These are phyloP conservation scores for Monilinia aucupariae DNA, from an alignment of 2,329 filamentous ascomycete species.

Conservation along the genomic window DNA sequence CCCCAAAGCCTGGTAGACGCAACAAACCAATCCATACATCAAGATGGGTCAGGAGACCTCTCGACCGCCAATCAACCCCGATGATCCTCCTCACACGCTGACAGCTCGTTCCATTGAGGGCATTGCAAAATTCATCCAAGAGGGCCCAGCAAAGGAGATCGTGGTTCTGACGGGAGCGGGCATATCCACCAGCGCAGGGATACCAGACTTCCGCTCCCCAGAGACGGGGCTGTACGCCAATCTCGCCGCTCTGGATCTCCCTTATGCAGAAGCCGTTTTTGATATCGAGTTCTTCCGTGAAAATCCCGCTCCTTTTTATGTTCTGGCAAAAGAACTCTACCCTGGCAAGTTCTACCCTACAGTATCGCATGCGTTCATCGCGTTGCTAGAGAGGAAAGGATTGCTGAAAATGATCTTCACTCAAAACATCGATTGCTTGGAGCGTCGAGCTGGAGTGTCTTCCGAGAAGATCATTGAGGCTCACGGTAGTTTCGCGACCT, in stretches of 20 bases:
- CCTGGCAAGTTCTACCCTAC: constrained; percentile 87
- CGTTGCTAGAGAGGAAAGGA: constrained; percentile 71
- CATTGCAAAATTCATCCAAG: constrained; percentile 74
- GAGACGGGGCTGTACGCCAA: constrained; percentile 93
- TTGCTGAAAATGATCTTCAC: constrained; percentile 84
- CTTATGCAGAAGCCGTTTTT: constrained; percentile 88
- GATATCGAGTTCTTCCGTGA: constrained; percentile 83
- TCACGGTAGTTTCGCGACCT: constrained; percentile 88
- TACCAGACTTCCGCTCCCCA: constrained; percentile 92
- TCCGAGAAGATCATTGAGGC: constrained; percentile 81
- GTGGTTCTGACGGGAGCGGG: constrained; percentile 90
- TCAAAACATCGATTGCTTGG: constrained; percentile 95
- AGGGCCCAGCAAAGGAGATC: constrained; percentile 61
- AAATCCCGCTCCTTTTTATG: constrained; percentile 86
- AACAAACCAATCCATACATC: constrained; percentile 18
- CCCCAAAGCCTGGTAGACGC: constrained; percentile 10
- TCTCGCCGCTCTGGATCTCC: constrained; percentile 76
- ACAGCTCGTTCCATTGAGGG: constrained; percentile 63
- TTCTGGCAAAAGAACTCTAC: constrained; percentile 85
- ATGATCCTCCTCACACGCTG: constrained; percentile 57
- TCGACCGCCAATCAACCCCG: constrained; percentile 55
- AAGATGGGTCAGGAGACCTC: constrained; percentile 88
- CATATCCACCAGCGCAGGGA: constrained; percentile 69
- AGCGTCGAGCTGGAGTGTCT: constrained; percentile 79
- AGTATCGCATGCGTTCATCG: constrained; percentile 82